phyloP scores from a whole-genome alignment of 2,329 filamentous ascomycete species.

The Leptoxyphium fumago region DNA sequence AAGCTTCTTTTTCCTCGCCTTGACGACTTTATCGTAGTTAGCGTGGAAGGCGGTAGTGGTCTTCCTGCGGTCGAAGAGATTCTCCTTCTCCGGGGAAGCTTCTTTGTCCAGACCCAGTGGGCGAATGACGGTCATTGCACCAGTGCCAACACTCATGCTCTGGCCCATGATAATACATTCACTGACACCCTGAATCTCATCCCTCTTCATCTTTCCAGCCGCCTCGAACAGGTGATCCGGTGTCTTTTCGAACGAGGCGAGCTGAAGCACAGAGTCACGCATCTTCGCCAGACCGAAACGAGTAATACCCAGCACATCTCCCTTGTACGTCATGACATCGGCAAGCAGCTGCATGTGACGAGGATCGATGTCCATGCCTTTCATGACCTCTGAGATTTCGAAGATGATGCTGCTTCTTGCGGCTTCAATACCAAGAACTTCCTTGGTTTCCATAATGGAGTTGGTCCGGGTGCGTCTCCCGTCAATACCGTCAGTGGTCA shows the following conservation, averaged over 20 bases:
- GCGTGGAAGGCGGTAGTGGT: not conserved
- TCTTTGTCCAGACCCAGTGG: not conserved
- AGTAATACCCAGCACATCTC: slow-evolving; percentile 90
- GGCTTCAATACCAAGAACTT: slow-evolving; percentile 89
- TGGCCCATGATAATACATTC: slow-evolving; percentile 99
- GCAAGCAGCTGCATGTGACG: slow-evolving; percentile 95
- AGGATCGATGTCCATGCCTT: slow-evolving; percentile 86
- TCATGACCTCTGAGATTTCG: slow-evolving; percentile 84
- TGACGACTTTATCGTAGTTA: not conserved
- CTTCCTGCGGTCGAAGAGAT: not conserved
- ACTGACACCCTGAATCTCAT: slow-evolving; percentile 81
- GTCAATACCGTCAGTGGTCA: slow-evolving; percentile 84
- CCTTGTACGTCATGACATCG: slow-evolving; percentile 98
- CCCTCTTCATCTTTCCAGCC: slow-evolving; percentile 78
- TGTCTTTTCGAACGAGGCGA: slow-evolving; percentile 96
- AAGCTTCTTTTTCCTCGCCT: not conserved
- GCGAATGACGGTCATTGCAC: slow-evolving; percentile 45
- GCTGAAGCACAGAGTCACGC: slow-evolving; percentile 81
- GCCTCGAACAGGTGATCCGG: slow-evolving; percentile 95
- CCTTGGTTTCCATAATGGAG: slow-evolving; percentile 74
- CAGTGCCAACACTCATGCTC: slow-evolving; percentile 80
- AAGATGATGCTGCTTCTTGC: slow-evolving; percentile 75
- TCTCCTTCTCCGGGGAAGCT: not conserved
- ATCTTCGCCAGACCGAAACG: slow-evolving; percentile 94
- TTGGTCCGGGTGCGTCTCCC: slow-evolving; percentile 64